Conservation (phyloP, 257 asterid species). For the Solanum chilense region DNA sequence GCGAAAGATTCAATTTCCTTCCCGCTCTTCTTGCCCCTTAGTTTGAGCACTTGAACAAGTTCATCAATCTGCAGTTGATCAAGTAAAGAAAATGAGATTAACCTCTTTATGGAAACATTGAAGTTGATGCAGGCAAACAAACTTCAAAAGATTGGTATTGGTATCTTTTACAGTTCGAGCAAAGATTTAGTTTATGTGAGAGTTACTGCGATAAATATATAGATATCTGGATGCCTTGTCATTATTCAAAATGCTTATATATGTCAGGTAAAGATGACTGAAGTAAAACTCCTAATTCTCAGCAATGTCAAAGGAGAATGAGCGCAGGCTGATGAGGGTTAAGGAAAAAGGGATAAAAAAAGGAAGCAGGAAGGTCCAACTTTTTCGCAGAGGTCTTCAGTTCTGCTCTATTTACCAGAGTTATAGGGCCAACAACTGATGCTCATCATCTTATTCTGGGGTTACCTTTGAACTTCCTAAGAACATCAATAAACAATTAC, state of each 20-base stretch:
- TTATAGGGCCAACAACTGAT: not conserved
- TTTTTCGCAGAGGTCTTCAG: not conserved
- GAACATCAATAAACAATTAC: not conserved
- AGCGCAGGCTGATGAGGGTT: not conserved
- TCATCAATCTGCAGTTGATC: conserved; percentile 69
- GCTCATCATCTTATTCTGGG: not conserved
- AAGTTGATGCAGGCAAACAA: not conserved
- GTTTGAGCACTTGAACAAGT: conserved; percentile 55
- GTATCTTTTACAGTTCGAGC: not conserved
- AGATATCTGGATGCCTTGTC: not conserved
- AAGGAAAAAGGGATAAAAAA: not conserved
- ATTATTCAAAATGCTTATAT: not conserved
- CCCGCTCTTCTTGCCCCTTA: conserved; percentile 29
- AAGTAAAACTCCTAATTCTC: not conserved
- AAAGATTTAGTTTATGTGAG: not conserved
- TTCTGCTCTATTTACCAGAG: not conserved
- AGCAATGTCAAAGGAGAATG: not conserved
- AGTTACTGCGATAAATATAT: not conserved
- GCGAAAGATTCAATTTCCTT: conserved; percentile 64
- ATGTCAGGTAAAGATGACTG: not conserved
- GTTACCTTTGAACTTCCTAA: not conserved
- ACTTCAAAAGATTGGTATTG: not conserved
- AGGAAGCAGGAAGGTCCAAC: not conserved
- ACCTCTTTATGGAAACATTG: not conserved
- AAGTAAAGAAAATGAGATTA: not conserved